phyloP scores from a whole-genome alignment of 192 early-diverging fungal species.

The Coemansia sp. region DNA sequence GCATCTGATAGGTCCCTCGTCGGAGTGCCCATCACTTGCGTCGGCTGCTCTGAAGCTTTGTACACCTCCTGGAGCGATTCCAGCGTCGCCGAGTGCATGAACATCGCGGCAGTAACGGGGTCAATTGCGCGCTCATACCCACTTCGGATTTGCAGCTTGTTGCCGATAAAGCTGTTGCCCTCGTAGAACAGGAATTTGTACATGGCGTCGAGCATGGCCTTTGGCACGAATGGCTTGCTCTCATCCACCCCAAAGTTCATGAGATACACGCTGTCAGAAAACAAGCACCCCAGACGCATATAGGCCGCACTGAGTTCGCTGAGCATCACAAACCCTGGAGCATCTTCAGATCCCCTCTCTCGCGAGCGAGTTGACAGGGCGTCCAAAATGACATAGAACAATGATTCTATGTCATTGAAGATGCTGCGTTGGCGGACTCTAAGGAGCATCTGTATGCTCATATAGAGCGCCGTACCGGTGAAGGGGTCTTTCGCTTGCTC shows the following conservation, averaged over 20 bases:
- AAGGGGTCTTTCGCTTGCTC: background rate
- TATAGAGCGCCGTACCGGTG: background rate
- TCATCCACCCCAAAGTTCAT: background rate
- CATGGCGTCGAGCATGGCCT: background rate
- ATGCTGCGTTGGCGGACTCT: background rate
- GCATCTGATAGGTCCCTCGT: no score
- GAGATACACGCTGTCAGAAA: background rate
- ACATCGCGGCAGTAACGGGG: no score
- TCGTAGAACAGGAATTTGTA: background rate
- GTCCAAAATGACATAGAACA: background rate
- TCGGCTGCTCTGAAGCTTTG: no score
- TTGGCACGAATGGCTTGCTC: background rate
- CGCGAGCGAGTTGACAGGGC: background rate
- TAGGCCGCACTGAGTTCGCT: background rate
- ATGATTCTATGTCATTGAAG: background rate
- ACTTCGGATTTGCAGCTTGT: background rate
- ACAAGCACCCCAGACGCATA: background rate
- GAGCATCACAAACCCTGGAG: background rate
- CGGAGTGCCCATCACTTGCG: no score
- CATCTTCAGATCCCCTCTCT: background rate
- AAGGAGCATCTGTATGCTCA: conserved; percentile 16
- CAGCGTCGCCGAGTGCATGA: no score
- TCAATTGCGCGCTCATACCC: no score
- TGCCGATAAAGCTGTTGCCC: background rate
- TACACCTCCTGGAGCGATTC: no score